Evolutionary conservation across 1,284 basidiomycete species (phyloP).

Genomic region (Cutaneotrichosporon cyanovorans): DNA sequence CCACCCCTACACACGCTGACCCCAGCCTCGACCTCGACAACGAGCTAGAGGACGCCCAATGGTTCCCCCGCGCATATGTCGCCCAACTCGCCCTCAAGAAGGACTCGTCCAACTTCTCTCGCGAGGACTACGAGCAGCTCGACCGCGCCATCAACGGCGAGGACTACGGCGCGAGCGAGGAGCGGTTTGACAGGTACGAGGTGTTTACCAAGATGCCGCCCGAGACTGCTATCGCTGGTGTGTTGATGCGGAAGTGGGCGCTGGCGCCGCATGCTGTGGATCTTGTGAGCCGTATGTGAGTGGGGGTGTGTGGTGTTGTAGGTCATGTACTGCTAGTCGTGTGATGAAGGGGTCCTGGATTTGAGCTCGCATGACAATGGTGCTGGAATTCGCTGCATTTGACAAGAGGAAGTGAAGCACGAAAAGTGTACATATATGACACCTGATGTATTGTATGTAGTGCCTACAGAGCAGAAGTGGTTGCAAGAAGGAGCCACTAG

Average conservation of each 20-base stretch:
- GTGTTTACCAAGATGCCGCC: conserved; percentile 60
- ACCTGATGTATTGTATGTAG: no score
- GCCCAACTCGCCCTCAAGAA: conserved; percentile 53
- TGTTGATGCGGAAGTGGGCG: conserved; percentile 62
- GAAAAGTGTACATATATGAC: no score
- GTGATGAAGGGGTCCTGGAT: no score
- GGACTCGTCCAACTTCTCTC: conserved; percentile 51
- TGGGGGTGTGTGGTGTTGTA: conserved; percentile 9
- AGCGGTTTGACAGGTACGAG: conserved; percentile 22
- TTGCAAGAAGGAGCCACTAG: no score
- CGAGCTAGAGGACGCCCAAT: conserved; percentile 88
- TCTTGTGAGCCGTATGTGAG: conserved; percentile 27
- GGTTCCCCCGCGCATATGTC: conserved; percentile 69
- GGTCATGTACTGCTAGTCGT: background rate
- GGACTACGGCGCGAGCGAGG: background rate
- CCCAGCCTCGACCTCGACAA: conserved; percentile 72
- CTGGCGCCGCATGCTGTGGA: conserved; percentile 43
- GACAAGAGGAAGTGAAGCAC: no score
- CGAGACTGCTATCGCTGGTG: conserved; percentile 61
- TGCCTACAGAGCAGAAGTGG: no score
- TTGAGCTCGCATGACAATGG: no score
- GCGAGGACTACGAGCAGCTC: conserved; percentile 57
- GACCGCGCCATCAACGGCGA: conserved; percentile 15
- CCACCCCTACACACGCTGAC: no score
- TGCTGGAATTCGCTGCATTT: no score